These are phyloP conservation scores for Escovopsis weberi DNA, from an alignment of 2,329 filamentous ascomycete genomes.

Conservation along the genomic window DNA sequence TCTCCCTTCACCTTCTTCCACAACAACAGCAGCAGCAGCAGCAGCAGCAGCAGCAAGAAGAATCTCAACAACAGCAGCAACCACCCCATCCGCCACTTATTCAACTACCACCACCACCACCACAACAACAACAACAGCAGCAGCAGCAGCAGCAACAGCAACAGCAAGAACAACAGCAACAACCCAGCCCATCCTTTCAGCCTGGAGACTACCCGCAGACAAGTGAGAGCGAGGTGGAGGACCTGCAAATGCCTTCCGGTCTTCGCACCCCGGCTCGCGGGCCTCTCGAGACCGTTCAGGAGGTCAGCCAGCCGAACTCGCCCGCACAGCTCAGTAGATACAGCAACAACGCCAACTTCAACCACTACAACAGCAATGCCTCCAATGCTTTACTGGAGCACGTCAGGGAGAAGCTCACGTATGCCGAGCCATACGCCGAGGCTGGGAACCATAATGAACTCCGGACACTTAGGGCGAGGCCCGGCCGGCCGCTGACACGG, in stretches of 20 bases:
- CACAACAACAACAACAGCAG: no score
- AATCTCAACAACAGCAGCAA: no score
- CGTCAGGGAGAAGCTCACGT: slow-evolving; percentile 33
- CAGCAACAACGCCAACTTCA: no score
- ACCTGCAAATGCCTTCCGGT: slow-evolving; percentile 31
- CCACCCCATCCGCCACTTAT: no score
- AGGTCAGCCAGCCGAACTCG: slow-evolving; percentile 65
- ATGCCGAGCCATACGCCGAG: slow-evolving; percentile 28
- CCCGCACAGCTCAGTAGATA: slow-evolving; percentile 32
- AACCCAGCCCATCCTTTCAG: slow-evolving; percentile 31
- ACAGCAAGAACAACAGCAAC: slow-evolving; percentile 17
- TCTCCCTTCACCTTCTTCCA: slow-evolving; percentile 31
- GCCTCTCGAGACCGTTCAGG: slow-evolving; percentile 78
- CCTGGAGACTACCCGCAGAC: slow-evolving; percentile 23
- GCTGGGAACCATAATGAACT: slow-evolving; percentile 22
- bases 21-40: no score
- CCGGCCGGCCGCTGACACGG: slow-evolving; percentile 26
- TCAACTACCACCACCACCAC: no score
- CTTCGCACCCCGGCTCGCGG: slow-evolving; percentile 46
- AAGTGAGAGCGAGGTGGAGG: slow-evolving; percentile 40
- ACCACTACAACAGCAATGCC: no score
- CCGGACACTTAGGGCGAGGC: slow-evolving; percentile 31
- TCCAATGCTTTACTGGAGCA: slow-evolving; percentile 33
- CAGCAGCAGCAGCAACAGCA: no score
- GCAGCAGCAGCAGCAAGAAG: no score